Base-by-base conservation (phyloP, 192 early-diverging fungal species). In the Coemansia sp. region DNA sequence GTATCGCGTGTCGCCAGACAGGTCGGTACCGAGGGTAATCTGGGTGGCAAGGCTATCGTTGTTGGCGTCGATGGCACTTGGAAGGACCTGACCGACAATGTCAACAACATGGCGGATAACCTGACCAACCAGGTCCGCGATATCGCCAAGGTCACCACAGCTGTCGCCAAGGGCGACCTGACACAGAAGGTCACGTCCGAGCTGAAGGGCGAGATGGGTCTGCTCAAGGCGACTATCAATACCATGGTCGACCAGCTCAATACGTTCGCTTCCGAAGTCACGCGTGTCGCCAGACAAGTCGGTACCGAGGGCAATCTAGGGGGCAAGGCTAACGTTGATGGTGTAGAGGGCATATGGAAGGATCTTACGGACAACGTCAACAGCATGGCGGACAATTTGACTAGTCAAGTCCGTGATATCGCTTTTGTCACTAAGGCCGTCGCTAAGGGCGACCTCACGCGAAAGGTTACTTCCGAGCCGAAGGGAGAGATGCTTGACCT, bases 1-100 rank as follows among this genome's bases (percentile, higher is more conserved):
- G 90, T 92, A 6, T 88, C 89, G 2, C 89, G 92, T 68, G 90
- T 94, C 5, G 88, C 91, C 20, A 87, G 86, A 3, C 89, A 92
- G 61, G 89, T 89, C 5, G 91, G 89, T 7, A 86, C 88, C 34
- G 89, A 92, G 72, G 92, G 93, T 9, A 87, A 88, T 36, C 82
- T 94, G 3, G 93, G 92, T 63, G 89, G 89, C 0, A 27, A 27
- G 1, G 27, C 27, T 27, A 27, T 27, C 27, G 27, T 27, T 27
- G 27, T 27, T 27, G 27, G 27, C 27, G 27, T 27, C 27, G 27
- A 27, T 27, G 27, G 27, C 27, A 27, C 27, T 27, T 27, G 27
- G 27, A 27, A 27, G 27, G 27, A 27, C 27, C 27, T 27, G 27
- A 27, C 27, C 27, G 27, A 27, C 27, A 27, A 27, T 27, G 27